phyloP scores from a whole-genome alignment of 2,329 filamentous ascomycete genomes.

The Trichoderma simmonsii region DNA sequence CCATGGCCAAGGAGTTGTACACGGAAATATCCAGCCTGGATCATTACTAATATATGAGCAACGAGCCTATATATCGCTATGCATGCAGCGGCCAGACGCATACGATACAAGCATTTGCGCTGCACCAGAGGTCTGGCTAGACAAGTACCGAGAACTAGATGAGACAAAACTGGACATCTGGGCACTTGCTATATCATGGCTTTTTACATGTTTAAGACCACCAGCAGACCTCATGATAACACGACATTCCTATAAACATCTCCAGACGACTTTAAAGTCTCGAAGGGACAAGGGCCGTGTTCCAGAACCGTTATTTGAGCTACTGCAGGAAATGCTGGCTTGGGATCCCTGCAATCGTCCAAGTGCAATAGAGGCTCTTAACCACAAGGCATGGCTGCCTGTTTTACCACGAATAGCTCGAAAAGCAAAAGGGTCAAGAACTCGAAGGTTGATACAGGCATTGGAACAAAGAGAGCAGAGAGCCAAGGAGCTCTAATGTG shows the following conservation, averaged over 20 bases:
- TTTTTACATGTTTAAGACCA: neutral
- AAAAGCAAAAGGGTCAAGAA: neutral
- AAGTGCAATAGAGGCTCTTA: neutral
- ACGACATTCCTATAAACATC: neutral
- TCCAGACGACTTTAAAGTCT: neutral
- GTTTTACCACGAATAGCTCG: neutral
- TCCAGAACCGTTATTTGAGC: neutral
- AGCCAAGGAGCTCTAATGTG: neutral
- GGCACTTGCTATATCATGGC: neutral
- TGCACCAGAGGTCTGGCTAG: neutral
- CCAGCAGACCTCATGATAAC: neutral
- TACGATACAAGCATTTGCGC: neutral
- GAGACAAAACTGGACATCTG: neutral
- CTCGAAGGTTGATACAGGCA: neutral
- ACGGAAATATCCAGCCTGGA: neutral
- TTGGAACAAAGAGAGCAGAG: neutral
- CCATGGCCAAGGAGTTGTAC: neutral
- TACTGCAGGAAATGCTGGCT: neutral
- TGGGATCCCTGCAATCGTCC: neutral
- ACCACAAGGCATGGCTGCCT: neutral
- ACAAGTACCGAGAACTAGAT: neutral
- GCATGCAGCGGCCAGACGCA: neutral
- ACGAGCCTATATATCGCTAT: neutral
- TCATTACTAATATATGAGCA: neutral
- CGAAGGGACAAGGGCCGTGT: neutral